Base-by-base conservation (phyloP, 768 basidiomycete genomes). In the Rhizopogon vulgaris region DNA sequence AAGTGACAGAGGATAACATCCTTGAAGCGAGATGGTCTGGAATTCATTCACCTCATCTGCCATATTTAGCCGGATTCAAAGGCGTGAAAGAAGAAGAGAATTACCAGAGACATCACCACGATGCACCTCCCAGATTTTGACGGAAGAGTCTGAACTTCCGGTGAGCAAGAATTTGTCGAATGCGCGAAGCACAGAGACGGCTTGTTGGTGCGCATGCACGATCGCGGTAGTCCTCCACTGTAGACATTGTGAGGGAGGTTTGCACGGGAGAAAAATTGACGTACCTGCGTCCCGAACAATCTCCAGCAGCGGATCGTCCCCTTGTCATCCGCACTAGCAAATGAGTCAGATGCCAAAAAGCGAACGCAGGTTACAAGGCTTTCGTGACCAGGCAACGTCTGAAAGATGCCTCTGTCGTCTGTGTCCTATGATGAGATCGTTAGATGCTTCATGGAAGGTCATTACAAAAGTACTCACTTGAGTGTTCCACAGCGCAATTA, bases 131-230 rank as follows among this genome's bases (percentile, higher is more conserved):
- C 91, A 97, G 25, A 90, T 71, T 66, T 88, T 91, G 39, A 94
- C 75, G 1, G 71, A 69, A 1, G 84, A 81, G 65, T 97, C 94
- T 0, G 94, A 95, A 14, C 88, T 83, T 1, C 90, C 93, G 0
- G 90, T 91, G 2, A 85, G 75, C 8, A 94, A 54, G 34, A 73
- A 68, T 40, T 72, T 65, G 14, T 70, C 73, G 47, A 74, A 69
- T 1, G 75, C 71, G 38, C 76, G 80, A 3, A 97, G 65, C 3
- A 85, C 75, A 11, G 90, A 86, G 27, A 97, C 78, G 1, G 89
- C 76, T 48, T 79, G 76, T 15, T 68, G 55, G 66, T 97, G 94
- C 0, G 84, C 89, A 53, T 82, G 68, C 2, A 78, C 56, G 28
- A 69, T 70, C 10, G 59, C 59, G 1, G 69, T 63, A 28, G 63